Evolutionary conservation across 2,329 filamentous ascomycete species (phyloP), one percentile per base, ranked within the genome.

Genomic region (Aspergillus versicolor): DNA sequence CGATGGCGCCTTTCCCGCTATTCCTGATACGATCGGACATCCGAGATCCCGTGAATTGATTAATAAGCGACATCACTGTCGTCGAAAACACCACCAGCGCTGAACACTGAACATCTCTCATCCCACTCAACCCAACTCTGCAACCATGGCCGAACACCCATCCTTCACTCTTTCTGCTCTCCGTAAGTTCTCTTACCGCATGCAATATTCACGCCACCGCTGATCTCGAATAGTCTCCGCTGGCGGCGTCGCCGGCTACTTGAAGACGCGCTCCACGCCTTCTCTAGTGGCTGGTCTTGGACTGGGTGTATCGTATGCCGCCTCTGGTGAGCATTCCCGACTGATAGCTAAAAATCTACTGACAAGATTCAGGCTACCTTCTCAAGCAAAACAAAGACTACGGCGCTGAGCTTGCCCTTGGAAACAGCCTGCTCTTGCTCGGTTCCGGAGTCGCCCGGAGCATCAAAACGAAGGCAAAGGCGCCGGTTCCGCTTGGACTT

Each of bases 381-480:
- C 61, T 63, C 43, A 63, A 63, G 17, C 43, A 63, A 44, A 63
- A 63, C 54, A 61, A 61, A 46, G 62, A 63, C 54, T 63, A 63
- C 47, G 62, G 62, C 48, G 61, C 62, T 9, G 62, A 63, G 24
- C 56, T 63, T 21, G 62, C 62, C 45, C n/a, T 63, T 17, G 62
- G 58, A 42, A 63, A 63, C 49, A 63, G 62, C 34, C 11, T 63
- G 5, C 34, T 63, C 40, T 27, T 63, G 17, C 54, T 63, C 2
- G 61, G 59, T 2, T 61, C 62, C 13, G 62, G 53, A 4, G 46
- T 59, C 12, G 49, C 59, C 4, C 7, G 62, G 7, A 54, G 54
- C 8, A 47, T 63, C 21, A 63, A 63, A 43, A 63, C 62, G 0
- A 27, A 46, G 15, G 61, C 53, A 3, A 59, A 46, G 11, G 58